Conservation (phyloP, 768 basidiomycete species). For the Galerina marginata region DNA sequence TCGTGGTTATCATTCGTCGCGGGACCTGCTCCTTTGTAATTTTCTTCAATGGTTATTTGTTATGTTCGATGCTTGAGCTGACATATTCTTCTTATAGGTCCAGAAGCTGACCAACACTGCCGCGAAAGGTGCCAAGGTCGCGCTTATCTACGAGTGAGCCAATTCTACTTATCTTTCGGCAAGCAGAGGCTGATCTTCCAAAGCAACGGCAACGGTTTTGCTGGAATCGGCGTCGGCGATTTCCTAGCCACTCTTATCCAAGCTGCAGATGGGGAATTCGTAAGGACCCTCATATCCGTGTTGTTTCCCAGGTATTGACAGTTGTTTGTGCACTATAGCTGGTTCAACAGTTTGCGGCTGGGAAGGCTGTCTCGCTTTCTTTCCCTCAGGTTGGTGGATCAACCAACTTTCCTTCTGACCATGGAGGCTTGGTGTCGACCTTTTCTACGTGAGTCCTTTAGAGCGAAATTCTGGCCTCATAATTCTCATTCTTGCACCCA, state of each 20-base stretch:
- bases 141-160: constrained; percentile 60
- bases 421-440: constrained; percentile 62
- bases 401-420: constrained; percentile 50
- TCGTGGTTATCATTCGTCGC: constrained; percentile 60
- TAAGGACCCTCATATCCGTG: constrained; percentile 31
- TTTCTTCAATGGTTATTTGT: background rate
- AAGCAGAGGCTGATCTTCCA: background rate
- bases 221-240: constrained; percentile 46
- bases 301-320: background rate
- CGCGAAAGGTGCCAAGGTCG: constrained; percentile 55
- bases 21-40: constrained; percentile 63
- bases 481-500: constrained; percentile 12
- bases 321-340: constrained; percentile 37
- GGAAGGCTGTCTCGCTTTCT: constrained; percentile 44
- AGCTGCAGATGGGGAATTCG: constrained; percentile 59
- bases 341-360: constrained; percentile 53
- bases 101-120: constrained; percentile 58
- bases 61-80: background rate
- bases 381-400: constrained; percentile 54
- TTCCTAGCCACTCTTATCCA: constrained; percentile 59
- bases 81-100: constrained; percentile 32
- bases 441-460: constrained; percentile 43
- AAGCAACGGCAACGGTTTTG: constrained; percentile 56
- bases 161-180: background rate
- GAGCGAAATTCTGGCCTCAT: background rate